A percentile compares a stretch with the other conserved stretches of the same genome.
Evolutionary conservation across 345 rosid genomes (phyloP).

Genomic region (Mercurialis annua): DNA sequence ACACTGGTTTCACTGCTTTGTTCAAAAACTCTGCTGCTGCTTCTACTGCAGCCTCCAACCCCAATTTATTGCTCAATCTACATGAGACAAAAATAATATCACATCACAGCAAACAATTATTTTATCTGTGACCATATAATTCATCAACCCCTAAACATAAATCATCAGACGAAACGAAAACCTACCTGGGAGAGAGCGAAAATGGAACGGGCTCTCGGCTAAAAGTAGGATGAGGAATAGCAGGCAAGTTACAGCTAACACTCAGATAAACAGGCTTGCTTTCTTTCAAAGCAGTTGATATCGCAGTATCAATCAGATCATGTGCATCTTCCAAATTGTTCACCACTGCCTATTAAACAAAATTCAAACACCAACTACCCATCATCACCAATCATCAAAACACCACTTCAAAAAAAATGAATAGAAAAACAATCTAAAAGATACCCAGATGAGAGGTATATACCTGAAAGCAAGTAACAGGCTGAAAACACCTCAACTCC

Average conservation of each 20-base stretch:
- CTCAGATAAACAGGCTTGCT: constrained; percentile 86
- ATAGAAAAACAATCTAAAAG: too few species aligned
- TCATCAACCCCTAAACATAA: not conserved
- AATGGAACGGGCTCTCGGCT: constrained; percentile 68
- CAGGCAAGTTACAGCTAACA: constrained; percentile 63
- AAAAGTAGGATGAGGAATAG: constrained; percentile 66
- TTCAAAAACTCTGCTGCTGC: constrained; percentile 72
- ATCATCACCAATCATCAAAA: not conserved
- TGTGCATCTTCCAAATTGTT: constrained; percentile 80
- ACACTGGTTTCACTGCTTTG: constrained; percentile 74
- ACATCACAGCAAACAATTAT: not conserved
- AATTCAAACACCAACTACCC: not conserved
- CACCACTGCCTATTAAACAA: constrained; percentile 54
- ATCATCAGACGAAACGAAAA: not conserved
- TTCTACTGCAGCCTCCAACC: constrained; percentile 67
- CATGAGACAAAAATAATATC: not conserved
- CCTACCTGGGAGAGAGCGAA: constrained; percentile 53
- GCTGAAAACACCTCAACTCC: constrained; percentile 66
- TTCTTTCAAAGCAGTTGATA: constrained; percentile 70
- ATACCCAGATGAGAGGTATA: not conserved
- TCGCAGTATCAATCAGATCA: constrained; percentile 66
- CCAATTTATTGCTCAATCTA: constrained; percentile 58
- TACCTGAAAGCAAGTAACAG: constrained; percentile 74
- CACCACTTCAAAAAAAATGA: not conserved
- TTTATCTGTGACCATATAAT: not conserved